Base-by-base conservation (phyloP, 1,284 basidiomycete species). In the Leccinum cinnamomeum region DNA sequence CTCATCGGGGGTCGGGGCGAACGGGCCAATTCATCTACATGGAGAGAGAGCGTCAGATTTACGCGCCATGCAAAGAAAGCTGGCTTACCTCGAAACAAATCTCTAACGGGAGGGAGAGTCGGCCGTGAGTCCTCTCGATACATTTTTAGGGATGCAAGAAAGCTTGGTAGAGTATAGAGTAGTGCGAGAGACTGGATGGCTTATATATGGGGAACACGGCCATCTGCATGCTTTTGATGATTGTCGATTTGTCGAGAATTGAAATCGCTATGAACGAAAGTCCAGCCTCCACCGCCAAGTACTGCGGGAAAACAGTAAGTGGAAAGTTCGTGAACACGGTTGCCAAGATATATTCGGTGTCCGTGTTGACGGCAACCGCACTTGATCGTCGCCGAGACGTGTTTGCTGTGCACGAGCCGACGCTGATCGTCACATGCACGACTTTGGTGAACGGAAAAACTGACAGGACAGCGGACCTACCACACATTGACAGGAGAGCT, bases 61-160 rank as follows among this genome's bases (percentile, higher is more conserved):
- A 51, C 58, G 28, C 23, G 41, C 7, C 12, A 44, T 8, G 55
- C 37, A 44, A 55, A 50, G 44, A 39, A 41, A 7, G 1, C 25
- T 48, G 61, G 58, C 80, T 71, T 61, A 88, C 90, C 84, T 77
- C 84, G 79, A 70, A 92, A 88, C 61, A 91, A 75, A 73, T 89
- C 86, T 59, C 87, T 86, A 62, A 92, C 91, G 54, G 88, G 82
- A 51, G 90, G 90, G 58, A 92, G 84, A n/a, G 84, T 88, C 59
- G 88, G 87, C 56, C 87, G 82, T 63, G 54, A 71, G 59, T 77
- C 75, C 59, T 77, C 76, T 68, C 77, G 77, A 65, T 76, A 70
- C 50, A 71, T 69, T 64, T 72, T 72, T 82, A 64, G 58, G 66
- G 64, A 67, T 60, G 58, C 67, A 20, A 60, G 60, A 56, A 59